Percentiles rank a stretch among this genome's conserved stretches.
Evolutionary conservation across 2,329 filamentous ascomycete species (phyloP).

Genomic region (Gaeumannomyces sp.): DNA sequence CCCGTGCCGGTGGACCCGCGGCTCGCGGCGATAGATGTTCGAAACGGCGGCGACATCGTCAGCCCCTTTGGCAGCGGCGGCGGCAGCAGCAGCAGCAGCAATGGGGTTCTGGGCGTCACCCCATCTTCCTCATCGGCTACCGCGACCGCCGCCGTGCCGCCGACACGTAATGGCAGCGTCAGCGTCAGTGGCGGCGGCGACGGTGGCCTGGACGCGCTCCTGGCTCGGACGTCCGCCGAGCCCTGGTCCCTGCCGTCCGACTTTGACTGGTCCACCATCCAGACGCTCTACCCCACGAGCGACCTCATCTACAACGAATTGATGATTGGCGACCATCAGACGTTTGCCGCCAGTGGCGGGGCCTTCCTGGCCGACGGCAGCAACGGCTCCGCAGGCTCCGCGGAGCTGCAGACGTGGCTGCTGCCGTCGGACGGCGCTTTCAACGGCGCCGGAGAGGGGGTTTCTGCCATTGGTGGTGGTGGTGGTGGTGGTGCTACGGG

Average conservation of each 20-base stretch:
- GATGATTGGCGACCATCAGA: conserved; percentile 27
- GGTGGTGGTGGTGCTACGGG: conserved; percentile 6
- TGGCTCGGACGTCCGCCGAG: neutral
- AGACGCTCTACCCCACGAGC: conserved; percentile 50
- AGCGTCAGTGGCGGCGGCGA: neutral
- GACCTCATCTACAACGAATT: conserved; percentile 54
- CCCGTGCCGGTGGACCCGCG: too few species aligned
- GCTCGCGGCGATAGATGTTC: too few species aligned
- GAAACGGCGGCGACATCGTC: too few species aligned
- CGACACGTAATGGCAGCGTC: neutral
- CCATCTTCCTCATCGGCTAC: too few species aligned
- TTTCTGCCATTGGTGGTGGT: neutral
- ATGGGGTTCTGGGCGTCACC: too few species aligned
- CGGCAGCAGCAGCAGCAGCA: too few species aligned
- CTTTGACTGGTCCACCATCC: conserved; percentile 45
- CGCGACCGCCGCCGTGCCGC: too few species aligned
- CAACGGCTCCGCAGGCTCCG: neutral
- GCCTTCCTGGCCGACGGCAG: neutral
- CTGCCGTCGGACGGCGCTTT: neutral
- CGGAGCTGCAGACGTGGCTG: neutral
- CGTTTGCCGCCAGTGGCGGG: conserved; percentile 14
- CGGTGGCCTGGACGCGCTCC: neutral
- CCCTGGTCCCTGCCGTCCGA: conserved; percentile 35
- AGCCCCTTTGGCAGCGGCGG: too few species aligned
- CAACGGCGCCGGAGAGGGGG: neutral